Evolutionary conservation across 306 rosid genomes (phyloP).

Genomic region (Psophocarpus tetragonolobus): DNA sequence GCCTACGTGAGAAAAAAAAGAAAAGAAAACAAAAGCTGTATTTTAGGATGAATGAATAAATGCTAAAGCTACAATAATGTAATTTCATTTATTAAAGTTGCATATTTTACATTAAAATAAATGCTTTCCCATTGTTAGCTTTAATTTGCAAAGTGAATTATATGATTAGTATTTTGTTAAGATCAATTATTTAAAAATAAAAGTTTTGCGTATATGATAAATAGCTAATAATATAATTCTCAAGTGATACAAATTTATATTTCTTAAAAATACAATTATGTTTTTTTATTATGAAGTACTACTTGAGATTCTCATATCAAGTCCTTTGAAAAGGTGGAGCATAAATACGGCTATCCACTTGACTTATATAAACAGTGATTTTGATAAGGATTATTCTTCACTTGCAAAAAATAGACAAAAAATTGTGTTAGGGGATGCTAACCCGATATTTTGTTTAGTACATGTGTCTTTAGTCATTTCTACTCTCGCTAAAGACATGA

Average conservation of each 20-base stretch:
- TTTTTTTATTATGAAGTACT: not conserved
- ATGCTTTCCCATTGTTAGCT: not conserved
- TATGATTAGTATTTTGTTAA: not conserved
- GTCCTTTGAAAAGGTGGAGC: conserved; percentile 26
- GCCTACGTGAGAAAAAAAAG: not conserved
- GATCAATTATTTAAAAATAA: not conserved
- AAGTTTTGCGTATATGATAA: not conserved
- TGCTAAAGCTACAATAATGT: conserved; percentile 26
- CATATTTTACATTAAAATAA: not conserved
- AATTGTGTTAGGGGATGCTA: not conserved
- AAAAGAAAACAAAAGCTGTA: conserved; percentile 4
- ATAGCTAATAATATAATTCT: not conserved
- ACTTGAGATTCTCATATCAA: not conserved
- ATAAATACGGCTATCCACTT: conserved; percentile 34
- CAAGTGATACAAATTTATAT: not conserved
- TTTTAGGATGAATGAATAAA: conserved; percentile 18
- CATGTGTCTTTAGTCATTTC: not conserved
- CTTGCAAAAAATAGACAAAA: not conserved
- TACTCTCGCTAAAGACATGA: not conserved
- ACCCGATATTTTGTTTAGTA: conserved; percentile 9
- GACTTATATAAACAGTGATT: not conserved
- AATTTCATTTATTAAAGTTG: conserved; percentile 27
- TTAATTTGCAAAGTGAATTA: not conserved
- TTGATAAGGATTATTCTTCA: not conserved
- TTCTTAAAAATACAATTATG: not conserved